A percentile compares a stretch with the other conserved stretches of the same genome.
Conservation (phyloP, 2,329 filamentous ascomycete genomes). For the Triangularia setosa region DNA sequence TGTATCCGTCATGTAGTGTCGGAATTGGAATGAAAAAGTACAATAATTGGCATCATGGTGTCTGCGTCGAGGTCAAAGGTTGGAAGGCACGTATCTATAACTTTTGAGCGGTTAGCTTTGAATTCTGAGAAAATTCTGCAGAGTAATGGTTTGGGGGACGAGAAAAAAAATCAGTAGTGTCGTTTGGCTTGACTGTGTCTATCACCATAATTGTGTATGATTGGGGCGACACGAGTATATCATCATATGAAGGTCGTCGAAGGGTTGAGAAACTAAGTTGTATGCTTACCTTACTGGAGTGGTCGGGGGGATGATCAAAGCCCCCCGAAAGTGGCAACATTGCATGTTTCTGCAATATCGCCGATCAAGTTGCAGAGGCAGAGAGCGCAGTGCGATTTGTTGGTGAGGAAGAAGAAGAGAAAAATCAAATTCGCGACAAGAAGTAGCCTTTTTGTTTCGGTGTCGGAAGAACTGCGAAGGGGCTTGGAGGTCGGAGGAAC, state of each 20-base stretch:
- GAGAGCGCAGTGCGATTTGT: background rate
- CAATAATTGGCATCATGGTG: constrained; percentile 40
- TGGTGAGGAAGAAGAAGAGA: background rate
- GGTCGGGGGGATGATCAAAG: background rate
- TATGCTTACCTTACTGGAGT: constrained; percentile 22
- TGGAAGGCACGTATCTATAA: background rate
- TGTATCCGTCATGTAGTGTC: constrained; percentile 32
- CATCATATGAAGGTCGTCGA: constrained; percentile 41
- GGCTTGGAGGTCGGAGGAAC: background rate
- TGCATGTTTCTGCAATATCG: background rate
- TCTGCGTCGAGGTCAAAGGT: background rate
- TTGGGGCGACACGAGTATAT: constrained; percentile 56
- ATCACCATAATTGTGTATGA: constrained; percentile 54
- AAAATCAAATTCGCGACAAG: background rate
- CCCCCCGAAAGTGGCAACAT: background rate
- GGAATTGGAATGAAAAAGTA: constrained; percentile 42
- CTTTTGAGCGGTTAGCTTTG: constrained; percentile 20
- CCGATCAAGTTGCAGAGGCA: background rate
- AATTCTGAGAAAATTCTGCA: background rate
- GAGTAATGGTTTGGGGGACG: background rate
- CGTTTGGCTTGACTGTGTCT: constrained; percentile 50
- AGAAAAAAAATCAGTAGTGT: constrained; percentile 39
- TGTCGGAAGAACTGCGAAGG: constrained; percentile 19
- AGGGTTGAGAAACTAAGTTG: background rate
- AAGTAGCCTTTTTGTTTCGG: constrained; percentile 10